phyloP scores from a whole-genome alignment of 768 basidiomycete genomes.

The Pleurotus pulmonarius region DNA sequence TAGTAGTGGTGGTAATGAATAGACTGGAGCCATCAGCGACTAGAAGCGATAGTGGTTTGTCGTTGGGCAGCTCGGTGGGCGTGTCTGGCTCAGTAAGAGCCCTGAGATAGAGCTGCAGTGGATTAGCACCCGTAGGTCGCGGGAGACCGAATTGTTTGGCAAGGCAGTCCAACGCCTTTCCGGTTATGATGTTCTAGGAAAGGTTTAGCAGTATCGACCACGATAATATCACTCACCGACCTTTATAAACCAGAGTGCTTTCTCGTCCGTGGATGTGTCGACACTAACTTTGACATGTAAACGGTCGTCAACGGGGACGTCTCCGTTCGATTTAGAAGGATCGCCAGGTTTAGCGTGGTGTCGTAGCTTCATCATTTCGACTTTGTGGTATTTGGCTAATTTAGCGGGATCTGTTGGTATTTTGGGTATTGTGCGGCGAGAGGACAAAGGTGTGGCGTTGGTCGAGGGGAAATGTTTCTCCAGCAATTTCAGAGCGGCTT shows the following conservation, averaged over 20 bases:
- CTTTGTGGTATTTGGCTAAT: slow-evolving; percentile 47
- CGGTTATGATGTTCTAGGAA: not conserved
- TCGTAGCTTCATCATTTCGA: slow-evolving; percentile 73
- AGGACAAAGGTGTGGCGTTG: slow-evolving; percentile 15
- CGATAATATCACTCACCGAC: slow-evolving; percentile 28
- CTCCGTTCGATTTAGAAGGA: slow-evolving; percentile 45
- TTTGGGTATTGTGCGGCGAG: slow-evolving; percentile 21
- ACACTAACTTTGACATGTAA: slow-evolving; percentile 48
- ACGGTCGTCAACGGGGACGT: slow-evolving; percentile 50
- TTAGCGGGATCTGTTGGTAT: slow-evolving; percentile 49
- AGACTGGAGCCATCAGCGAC: not conserved
- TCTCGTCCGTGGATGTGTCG: slow-evolving; percentile 31
- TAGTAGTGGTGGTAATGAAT: too few species aligned
- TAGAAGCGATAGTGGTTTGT: not conserved
- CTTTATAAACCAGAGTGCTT: slow-evolving; percentile 70
- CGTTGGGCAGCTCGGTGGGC: not conserved
- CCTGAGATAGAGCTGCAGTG: not conserved
- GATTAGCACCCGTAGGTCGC: not conserved
- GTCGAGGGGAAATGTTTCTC: slow-evolving; percentile 43
- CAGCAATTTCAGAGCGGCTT: slow-evolving; percentile 48
- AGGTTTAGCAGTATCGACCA: not conserved
- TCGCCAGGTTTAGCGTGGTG: slow-evolving; percentile 66
- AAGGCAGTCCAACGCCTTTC: slow-evolving; percentile 2
- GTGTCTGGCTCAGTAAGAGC: not conserved
- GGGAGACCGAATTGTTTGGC: not conserved